Percentiles rank a stretch among this genome's conserved stretches.
phyloP scores from a whole-genome alignment of 768 basidiomycete genomes.

The Amanita muscaria region DNA sequence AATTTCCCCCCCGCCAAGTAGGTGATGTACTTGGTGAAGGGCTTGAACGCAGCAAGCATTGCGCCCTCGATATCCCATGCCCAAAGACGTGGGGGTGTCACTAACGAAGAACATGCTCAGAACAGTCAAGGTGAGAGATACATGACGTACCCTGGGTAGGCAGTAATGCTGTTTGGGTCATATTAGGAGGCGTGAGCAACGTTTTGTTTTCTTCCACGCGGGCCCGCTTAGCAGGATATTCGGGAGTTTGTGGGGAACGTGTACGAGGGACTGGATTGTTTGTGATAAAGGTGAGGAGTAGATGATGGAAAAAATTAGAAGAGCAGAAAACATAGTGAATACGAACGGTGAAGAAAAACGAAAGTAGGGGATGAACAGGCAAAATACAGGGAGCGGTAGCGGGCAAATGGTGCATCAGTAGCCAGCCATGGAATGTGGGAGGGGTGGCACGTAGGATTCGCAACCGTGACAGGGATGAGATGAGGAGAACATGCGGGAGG shows the following conservation, averaged over 20 bases:
- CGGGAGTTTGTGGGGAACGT: not conserved
- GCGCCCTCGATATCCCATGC: slow-evolving; percentile 4
- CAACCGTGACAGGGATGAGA: not conserved
- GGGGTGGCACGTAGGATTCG: not conserved
- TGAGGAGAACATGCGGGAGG: no score
- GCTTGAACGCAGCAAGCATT: slow-evolving; percentile 9
- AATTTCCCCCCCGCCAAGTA: slow-evolving; percentile 3
- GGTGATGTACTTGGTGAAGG: no score
- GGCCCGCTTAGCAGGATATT: slow-evolving; percentile 4
- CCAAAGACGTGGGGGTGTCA: slow-evolving; percentile 5
- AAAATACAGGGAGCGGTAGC: not conserved
- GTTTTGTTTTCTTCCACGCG: slow-evolving; percentile 5
- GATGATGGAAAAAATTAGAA: not conserved
- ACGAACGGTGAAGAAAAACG: not conserved
- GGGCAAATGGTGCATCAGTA: not conserved
- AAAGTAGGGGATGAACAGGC: not conserved
- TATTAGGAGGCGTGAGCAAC: no score
- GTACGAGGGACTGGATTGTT: slow-evolving; percentile 4
- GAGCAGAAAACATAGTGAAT: not conserved
- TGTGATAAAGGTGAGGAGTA: not conserved
- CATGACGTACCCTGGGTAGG: slow-evolving; percentile 2
- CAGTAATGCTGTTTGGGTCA: slow-evolving; percentile 1
- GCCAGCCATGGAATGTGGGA: not conserved
- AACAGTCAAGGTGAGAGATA: slow-evolving; percentile 2
- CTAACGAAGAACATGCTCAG: slow-evolving; percentile 1